Base-by-base conservation (phyloP, 345 rosid genomes). In the Draba incana region DNA sequence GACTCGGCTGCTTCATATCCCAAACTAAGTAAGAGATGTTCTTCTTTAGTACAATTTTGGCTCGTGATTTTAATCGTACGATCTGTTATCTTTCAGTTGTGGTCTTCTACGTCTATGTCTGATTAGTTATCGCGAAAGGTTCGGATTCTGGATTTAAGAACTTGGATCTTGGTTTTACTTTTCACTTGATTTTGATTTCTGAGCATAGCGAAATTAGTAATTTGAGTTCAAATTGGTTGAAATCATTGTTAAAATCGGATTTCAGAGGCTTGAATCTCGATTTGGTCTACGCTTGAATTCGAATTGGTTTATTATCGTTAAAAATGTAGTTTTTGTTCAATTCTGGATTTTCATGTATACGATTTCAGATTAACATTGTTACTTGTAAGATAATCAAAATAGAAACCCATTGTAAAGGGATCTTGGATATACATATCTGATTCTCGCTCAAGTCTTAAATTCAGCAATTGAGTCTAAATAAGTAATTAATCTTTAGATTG, bases 1-100 rank as follows among this genome's bases (percentile, higher is more conserved):
- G 44, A 48, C 76, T 72, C 76, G 65, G 4, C 47, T 4, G 38
- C 53, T 3, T 48, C 46, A 31, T n/a, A 56, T 47, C 66, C 53
- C 59, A 57, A n/a, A n/a, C n/a, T n/a, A n/a, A 57, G 76, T 64
- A 8, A 64, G 76, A 38, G 76, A 38, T 72, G 53, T 41, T 57
- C 70, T 23, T 61, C 59, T 41, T 61, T 1, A 0, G 30, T 39
- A 25, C 49, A 25, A 10, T 9, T 50, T 48, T 58, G 33, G n/a
- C 9, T 39, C 12, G 53, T 42, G 28, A 30, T 28, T 42, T 52
- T 25, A 6, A 8, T 55, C 12, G 33, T 23, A 15, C 14, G 6
- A 0, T 39, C 11, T 27, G 10, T 8, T 50, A 33, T 5, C 20
- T 1, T n/a, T 68, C 39, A 6, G 27, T 13, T 50, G 27, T 14